Percentiles rank a stretch among this genome's conserved stretches.
Conservation (phyloP, 1,139 yeast genomes). For the Citeromyces siamensis region DNA sequence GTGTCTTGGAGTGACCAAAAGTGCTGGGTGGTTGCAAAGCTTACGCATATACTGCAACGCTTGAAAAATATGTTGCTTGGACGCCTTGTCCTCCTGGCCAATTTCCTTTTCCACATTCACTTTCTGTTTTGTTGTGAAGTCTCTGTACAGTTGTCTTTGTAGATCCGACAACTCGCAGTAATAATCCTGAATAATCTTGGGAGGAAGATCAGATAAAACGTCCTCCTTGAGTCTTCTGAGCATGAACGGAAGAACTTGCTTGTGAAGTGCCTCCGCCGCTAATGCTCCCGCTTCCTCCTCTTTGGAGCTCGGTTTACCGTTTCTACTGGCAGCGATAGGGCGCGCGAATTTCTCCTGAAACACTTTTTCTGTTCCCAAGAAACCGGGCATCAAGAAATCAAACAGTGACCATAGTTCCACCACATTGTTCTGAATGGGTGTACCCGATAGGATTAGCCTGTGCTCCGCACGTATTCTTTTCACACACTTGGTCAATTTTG, state of each 20-base stretch:
- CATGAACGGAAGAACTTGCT: conserved; percentile 94
- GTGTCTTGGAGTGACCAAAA: conserved; percentile 76
- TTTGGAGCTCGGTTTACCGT: conserved; percentile 80
- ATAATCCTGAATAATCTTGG: conserved; percentile 96
- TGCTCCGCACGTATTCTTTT: conserved; percentile 79
- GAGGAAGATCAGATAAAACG: conserved; percentile 91
- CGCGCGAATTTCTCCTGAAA: conserved; percentile 95
- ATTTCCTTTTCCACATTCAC: conserved; percentile 56
- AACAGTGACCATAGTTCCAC: conserved; percentile 94
- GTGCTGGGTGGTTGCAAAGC: conserved; percentile 91
- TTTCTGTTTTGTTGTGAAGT: conserved; percentile 85
- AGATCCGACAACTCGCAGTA: conserved; percentile 91
- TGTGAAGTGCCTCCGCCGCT: conserved; percentile 91
- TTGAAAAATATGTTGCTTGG: conserved; percentile 91
- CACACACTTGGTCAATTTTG: conserved; percentile 83
- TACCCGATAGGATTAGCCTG: conserved; percentile 84
- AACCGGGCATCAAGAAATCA: conserved; percentile 98
- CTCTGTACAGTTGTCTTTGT: conserved; percentile 79
- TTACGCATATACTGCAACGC: conserved; percentile 97
- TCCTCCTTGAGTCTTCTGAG: conserved; percentile 93
- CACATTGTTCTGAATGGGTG: conserved; percentile 97
- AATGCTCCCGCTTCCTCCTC: conserved; percentile 97
- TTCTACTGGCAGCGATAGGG: conserved; percentile 92
- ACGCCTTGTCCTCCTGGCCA: conserved; percentile 30
- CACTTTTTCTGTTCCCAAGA: conserved; percentile 86